phyloP scores from a whole-genome alignment of 352 stramenopile genomes.

The Phytopythium oedochilum region DNA sequence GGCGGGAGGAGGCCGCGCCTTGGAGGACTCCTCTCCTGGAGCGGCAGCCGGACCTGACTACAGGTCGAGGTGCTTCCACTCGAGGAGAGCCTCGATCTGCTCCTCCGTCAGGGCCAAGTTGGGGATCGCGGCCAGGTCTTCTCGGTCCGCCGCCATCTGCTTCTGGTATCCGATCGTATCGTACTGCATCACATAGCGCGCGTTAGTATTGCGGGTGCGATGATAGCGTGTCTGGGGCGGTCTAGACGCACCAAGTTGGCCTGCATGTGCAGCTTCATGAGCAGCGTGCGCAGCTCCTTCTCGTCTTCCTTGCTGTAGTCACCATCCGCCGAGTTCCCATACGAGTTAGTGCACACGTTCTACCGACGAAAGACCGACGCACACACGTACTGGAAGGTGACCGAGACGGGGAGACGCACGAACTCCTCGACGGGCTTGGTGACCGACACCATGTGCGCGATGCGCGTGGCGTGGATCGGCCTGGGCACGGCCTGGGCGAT shows the following conservation, averaged over 20 bases:
- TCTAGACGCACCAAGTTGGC: conserved; percentile 28
- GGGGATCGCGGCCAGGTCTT: conserved; percentile 54
- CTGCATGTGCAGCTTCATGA: conserved; percentile 78
- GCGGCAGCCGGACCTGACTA: conserved; percentile 14
- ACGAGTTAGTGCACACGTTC: no score
- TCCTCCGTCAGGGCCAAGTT: conserved; percentile 51
- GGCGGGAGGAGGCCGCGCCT: background rate
- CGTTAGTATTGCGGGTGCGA: background rate
- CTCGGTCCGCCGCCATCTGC: conserved; percentile 62
- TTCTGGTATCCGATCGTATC: conserved; percentile 45
- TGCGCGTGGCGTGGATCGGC: conserved; percentile 1
- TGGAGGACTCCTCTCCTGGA: conserved; percentile 1
- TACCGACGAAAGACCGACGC: background rate
- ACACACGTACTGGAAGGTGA: conserved; percentile 5
- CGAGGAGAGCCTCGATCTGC: conserved; percentile 67
- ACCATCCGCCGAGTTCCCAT: background rate
- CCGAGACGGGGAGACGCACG: background rate
- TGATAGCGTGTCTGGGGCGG: background rate
- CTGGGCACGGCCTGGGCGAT: no score
- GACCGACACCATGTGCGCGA: background rate
- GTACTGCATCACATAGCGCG: conserved; percentile 5
- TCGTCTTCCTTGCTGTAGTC: conserved; percentile 73
- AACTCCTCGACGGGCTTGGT: conserved; percentile 5
- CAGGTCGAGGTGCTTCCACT: conserved; percentile 77
- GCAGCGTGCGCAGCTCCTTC: conserved; percentile 74